These are phyloP conservation scores for Podaxis carcinomalis DNA, from an alignment of 768 basidiomycete genomes.

Conservation along the genomic window DNA sequence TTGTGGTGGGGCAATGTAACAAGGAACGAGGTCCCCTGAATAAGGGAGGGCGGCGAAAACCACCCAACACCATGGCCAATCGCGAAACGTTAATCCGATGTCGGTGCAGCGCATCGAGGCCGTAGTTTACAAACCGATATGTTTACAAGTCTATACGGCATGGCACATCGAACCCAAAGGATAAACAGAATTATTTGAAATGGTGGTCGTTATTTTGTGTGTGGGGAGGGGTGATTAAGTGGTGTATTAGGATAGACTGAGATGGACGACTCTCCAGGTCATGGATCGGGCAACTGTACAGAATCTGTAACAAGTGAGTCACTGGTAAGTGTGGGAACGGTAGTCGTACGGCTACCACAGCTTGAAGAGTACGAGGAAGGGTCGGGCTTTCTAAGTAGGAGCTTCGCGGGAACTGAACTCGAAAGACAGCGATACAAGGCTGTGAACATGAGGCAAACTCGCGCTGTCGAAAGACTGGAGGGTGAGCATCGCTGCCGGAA, in stretches of 20 bases:
- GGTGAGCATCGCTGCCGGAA: not conserved
- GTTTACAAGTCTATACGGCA: not conserved
- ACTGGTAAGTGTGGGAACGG: not conserved
- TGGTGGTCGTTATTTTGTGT: not conserved
- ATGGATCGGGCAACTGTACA: not conserved
- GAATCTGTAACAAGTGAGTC: not conserved
- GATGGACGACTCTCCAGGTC: no score
- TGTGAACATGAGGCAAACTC: not conserved
- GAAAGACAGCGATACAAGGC: not conserved
- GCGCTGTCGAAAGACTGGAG: not conserved
- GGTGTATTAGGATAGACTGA: not conserved
- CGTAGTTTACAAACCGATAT: not conserved
- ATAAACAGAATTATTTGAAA: not conserved
- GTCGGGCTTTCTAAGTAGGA: no score
- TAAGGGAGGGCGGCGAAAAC: not conserved
- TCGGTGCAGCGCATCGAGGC: not conserved
- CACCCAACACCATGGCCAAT: not conserved
- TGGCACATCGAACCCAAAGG: not conserved
- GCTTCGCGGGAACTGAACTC: not conserved
- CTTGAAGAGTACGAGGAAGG: not conserved
- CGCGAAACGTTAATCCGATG: not conserved
- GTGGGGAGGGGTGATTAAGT: not conserved
- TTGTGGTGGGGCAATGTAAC: not conserved
- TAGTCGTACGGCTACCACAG: not conserved
- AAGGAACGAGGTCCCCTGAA: not conserved